phyloP scores from a whole-genome alignment of 352 stramenopile genomes.

The Albugo candida region DNA sequence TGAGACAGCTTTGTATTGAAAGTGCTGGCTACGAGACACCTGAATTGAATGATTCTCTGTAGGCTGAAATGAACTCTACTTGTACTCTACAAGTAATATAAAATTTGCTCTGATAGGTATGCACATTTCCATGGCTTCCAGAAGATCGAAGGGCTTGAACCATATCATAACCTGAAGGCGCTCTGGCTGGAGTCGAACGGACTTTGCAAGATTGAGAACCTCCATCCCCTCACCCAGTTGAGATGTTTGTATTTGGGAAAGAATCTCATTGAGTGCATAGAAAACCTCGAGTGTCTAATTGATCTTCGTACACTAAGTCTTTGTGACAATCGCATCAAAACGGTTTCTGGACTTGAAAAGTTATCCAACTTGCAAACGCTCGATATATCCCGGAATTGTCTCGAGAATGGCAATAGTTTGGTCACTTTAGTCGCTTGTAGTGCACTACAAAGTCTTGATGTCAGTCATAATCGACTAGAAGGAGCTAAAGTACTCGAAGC shows the following conservation, averaged over 20 bases:
- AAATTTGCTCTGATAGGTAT: conserved; percentile 13
- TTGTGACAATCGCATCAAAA: conserved; percentile 79
- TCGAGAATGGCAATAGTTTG: conserved; percentile 44
- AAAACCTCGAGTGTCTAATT: conserved; percentile 28
- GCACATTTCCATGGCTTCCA: conserved; percentile 89
- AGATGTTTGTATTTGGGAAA: conserved; percentile 87
- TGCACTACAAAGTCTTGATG: conserved; percentile 78
- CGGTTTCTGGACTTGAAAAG: conserved; percentile 58
- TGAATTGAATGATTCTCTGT: conserved; percentile 89
- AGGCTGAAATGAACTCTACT: conserved; percentile 13
- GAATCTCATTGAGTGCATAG: conserved; percentile 80
- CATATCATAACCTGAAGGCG: conserved; percentile 84
- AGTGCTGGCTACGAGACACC: conserved; percentile 89
- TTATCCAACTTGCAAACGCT: conserved; percentile 69
- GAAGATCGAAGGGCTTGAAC: conserved; percentile 85
- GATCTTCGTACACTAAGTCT: conserved; percentile 86
- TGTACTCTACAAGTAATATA: not conserved
- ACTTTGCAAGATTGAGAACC: conserved; percentile 68
- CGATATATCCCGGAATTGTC: conserved; percentile 79
- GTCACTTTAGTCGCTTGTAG: conserved; percentile 44
- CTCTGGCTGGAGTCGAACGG: conserved; percentile 94
- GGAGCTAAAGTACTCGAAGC: conserved; percentile 62
- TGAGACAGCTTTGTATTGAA: conserved; percentile 69
- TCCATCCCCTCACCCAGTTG: conserved; percentile 50
- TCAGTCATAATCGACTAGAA: conserved; percentile 83